A percentile compares a stretch with the other conserved stretches of the same genome.
These are phyloP conservation scores for Ormosia semicastrata DNA, from an alignment of 306 rosid species.

Conservation along the genomic window DNA sequence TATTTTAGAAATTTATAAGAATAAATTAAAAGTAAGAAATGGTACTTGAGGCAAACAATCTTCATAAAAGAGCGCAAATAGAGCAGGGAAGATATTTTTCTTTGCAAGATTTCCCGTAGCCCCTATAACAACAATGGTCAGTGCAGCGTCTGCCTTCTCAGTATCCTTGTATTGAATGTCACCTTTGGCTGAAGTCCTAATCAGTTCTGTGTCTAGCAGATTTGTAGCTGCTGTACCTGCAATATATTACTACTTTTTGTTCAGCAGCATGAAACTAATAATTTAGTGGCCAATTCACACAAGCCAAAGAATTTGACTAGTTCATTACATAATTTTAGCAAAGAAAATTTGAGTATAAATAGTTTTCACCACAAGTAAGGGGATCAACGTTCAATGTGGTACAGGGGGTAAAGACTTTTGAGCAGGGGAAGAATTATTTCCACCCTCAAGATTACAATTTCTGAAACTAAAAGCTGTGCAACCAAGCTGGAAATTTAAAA, in stretches of 20 bases:
- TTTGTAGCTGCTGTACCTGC: background rate
- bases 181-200: background rate
- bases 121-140: too few relatives aligned
- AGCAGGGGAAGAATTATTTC: background rate
- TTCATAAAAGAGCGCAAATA: too few relatives aligned
- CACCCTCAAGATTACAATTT: background rate
- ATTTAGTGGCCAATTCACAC: background rate
- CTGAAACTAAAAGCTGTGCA: background rate
- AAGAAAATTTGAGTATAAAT: too few relatives aligned
- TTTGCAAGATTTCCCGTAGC: too few relatives aligned
- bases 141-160: too few relatives aligned
- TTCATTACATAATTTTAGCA: too few relatives aligned
- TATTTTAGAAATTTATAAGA: background rate
- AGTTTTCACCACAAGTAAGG: too few relatives aligned
- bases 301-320: background rate
- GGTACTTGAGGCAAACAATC: conserved; percentile 7
- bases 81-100: too few relatives aligned
- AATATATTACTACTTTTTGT: background rate
- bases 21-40: background rate
- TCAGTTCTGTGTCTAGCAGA: background rate
- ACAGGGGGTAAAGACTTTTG: background rate
- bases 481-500: background rate
- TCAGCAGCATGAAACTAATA: background rate
- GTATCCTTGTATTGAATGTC: too few relatives aligned
- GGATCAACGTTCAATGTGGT: background rate